Percentiles rank a stretch among this genome's conserved stretches.
These are phyloP conservation scores for Paramecium caudatum DNA, from an alignment of 73 alveolate species.

Conservation along the genomic window DNA sequence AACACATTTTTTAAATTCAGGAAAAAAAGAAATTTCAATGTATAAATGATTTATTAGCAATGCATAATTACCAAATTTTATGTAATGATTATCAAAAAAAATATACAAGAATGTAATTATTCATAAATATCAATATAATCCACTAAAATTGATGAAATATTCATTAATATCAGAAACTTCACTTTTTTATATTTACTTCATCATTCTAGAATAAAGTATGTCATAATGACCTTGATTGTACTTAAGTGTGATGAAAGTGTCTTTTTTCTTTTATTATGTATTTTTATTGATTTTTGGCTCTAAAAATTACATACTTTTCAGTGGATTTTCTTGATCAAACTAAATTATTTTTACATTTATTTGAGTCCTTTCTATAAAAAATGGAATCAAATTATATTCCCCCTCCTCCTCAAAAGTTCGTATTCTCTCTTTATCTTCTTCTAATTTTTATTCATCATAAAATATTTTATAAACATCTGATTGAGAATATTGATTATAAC, in stretches of 20 bases:
- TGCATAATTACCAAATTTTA: too few relatives aligned
- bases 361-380: background rate
- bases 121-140: too few relatives aligned
- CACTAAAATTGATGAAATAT: too few relatives aligned
- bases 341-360: constrained; percentile 31
- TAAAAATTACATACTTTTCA: background rate
- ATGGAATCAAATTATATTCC: background rate
- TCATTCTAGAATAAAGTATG: constrained; percentile 27
- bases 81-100: too few relatives aligned
- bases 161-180: too few relatives aligned
- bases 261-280: background rate
- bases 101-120: too few relatives aligned
- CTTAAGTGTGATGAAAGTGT: background rate
- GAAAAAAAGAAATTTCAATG: too few relatives aligned
- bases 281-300: constrained; percentile 26
- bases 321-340: background rate
- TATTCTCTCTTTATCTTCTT: background rate
- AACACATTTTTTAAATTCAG: too few relatives aligned
- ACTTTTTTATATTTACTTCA: background rate
- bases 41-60: too few relatives aligned
- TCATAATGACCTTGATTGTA: constrained; percentile 53
- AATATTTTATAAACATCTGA: background rate
- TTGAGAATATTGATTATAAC: background rate
- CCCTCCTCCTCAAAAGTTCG: constrained; percentile 54
- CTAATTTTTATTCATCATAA: background rate